A percentile compares a stretch with the other conserved stretches of the same genome.
Evolutionary conservation across 495 filamentous ascomycete genomes (phyloP).

Genomic region (Bryoglossum gracile): DNA sequence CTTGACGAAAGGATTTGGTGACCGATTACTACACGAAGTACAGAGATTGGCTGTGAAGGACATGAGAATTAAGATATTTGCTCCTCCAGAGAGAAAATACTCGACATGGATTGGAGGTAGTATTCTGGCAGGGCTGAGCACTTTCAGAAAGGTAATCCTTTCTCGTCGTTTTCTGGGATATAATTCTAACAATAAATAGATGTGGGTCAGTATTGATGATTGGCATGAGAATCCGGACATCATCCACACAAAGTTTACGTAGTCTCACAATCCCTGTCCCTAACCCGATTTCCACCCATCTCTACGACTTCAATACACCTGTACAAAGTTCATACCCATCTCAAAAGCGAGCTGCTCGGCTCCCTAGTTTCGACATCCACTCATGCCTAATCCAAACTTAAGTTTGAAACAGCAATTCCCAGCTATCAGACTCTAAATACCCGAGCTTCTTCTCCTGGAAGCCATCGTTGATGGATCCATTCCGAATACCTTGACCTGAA

Average conservation of each 20-base stretch:
- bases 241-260: slow-evolving; percentile 96
- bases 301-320: not conserved
- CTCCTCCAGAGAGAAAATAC: slow-evolving; percentile 94
- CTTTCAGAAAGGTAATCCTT: slow-evolving; percentile 83
- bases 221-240: slow-evolving; percentile 99
- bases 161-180: not conserved
- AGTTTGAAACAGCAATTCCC: too few relatives aligned
- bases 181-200: slow-evolving; percentile 44
- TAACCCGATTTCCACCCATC: not conserved
- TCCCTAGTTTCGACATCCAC: too few relatives aligned
- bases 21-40: slow-evolving; percentile 84
- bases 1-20: slow-evolving; percentile 82
- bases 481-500: too few relatives aligned
- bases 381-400: too few relatives aligned
- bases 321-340: too few relatives aligned
- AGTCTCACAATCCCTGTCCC: slow-evolving; percentile 3
- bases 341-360: too few relatives aligned
- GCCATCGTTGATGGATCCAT: too few relatives aligned
- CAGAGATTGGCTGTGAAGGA: slow-evolving; percentile 92
- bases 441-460: too few relatives aligned
- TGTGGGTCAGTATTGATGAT: slow-evolving; percentile 98
- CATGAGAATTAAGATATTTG: slow-evolving; percentile 98
- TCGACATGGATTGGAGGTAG: slow-evolving; percentile 98
- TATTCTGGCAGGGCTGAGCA: slow-evolving; percentile 93
- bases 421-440: too few relatives aligned